A percentile compares a stretch with the other conserved stretches of the same genome.
phyloP scores from a whole-genome alignment of 1,139 yeast genomes.

The Pichia sp. region DNA sequence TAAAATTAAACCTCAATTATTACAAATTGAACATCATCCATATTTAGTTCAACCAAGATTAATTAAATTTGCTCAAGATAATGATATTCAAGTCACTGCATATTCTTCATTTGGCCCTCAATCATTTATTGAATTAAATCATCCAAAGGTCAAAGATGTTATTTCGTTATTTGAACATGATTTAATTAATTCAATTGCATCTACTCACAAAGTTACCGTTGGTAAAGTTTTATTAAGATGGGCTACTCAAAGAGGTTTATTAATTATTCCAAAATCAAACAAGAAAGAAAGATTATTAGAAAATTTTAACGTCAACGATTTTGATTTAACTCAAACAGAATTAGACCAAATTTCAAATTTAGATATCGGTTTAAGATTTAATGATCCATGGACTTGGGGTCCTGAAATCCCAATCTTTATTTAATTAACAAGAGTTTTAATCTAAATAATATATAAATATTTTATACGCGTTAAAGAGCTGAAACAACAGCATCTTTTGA shows the following conservation, averaged over 20 bases:
- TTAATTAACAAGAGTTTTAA: constrained; percentile 8
- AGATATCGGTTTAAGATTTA: constrained; percentile 70
- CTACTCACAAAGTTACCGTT: constrained; percentile 43
- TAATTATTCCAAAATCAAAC: constrained; percentile 71
- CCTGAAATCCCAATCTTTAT: constrained; percentile 45
- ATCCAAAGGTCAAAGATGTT: constrained; percentile 46
- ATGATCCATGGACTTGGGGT: constrained; percentile 76
- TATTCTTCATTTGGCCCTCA: constrained; percentile 85
- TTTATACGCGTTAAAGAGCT: constrained; percentile 4
- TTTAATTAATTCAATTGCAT: constrained; percentile 47
- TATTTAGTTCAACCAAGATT: constrained; percentile 73
- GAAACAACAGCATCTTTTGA: constrained; percentile 27
- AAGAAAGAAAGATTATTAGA: constrained; percentile 52
- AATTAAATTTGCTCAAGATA: constrained; percentile 54
- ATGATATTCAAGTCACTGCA: constrained; percentile 68
- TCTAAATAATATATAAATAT: not conserved
- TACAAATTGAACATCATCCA: constrained; percentile 92
- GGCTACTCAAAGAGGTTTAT: constrained; percentile 71
- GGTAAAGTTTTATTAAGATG: constrained; percentile 69
- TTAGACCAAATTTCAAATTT: constrained; percentile 46
- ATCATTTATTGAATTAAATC: constrained; percentile 59
- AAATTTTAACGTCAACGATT: constrained; percentile 54
- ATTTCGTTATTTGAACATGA: constrained; percentile 53
- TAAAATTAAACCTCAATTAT: constrained; percentile 67
- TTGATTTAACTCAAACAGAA: constrained; percentile 49